These are phyloP conservation scores for Thuja plicata DNA, from an alignment of 83 land plant species.

Conservation along the genomic window DNA sequence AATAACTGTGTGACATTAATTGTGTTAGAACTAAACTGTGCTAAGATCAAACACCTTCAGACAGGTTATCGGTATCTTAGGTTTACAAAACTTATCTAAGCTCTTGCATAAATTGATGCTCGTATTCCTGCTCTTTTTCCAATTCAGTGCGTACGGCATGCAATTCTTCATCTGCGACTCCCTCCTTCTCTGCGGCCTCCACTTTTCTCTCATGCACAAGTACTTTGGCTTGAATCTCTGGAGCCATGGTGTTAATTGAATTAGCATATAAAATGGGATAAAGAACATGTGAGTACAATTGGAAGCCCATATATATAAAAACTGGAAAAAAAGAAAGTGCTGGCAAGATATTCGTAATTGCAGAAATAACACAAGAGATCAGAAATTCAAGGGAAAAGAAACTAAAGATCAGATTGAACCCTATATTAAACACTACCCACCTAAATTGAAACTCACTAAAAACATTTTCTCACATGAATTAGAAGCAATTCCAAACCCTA, in stretches of 20 bases:
- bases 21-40: neutral
- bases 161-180: conserved; percentile 5
- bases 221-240: neutral
- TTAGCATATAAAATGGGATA: neutral
- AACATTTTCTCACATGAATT: neutral
- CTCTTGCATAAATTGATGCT: neutral
- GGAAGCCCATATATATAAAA: too few relatives aligned
- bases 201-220: neutral
- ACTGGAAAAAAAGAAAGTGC: neutral
- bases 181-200: neutral
- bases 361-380: neutral
- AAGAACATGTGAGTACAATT: neutral
- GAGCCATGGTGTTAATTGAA: neutral
- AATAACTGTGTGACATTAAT: neutral
- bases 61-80: neutral
- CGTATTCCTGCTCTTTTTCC: conserved; percentile 5
- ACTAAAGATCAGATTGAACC: neutral
- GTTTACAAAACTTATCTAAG: conserved; percentile 3
- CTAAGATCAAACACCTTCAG: neutral
- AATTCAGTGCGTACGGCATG: neutral
- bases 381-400: neutral
- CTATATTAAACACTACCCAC: neutral
- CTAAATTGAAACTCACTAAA: neutral
- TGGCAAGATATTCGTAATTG: neutral
- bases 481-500: neutral